Evolutionary conservation across 345 rosid genomes (phyloP), one percentile per base, ranked within the genome.

Genomic region (Eucalyptus pumila): DNA sequence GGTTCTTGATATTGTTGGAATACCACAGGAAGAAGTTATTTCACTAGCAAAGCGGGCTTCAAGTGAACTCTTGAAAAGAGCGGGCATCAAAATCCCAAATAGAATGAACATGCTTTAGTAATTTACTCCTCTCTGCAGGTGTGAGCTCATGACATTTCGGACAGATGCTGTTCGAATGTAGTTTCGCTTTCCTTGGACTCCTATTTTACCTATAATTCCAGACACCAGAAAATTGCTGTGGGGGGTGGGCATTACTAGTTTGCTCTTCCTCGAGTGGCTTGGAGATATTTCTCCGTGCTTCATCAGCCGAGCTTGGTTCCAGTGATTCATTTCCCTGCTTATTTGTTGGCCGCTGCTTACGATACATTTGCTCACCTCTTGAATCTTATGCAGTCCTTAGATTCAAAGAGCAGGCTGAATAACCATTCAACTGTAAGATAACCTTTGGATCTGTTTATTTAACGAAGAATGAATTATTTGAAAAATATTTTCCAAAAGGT

Each of bases 31-130:
- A 16, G 88, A 86, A 89, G 86, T 89, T 60, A 86, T 94, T 87
- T 92, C 93, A 49, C 65, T 60, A 23, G 96, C 96, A 24, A 94
- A 92, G 89, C 90, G 89, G 83, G 94, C 96, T 37, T 91, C 97
- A 7, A 44, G 87, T 8, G 58, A 93, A 86, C 94, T 94, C 67
- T 30, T 95, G 93, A 91, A 44, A 56, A 94, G 95, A 80, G 95
- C 96, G 3, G 93, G 94, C 76, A 93, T 95, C 90, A 88, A 32
- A 76, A 88, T 92, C 51, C 94, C 95, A 21, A 88, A 54, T 88
- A 92, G 94, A 89, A 94, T 95, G 97, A 94, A 93, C 85, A 49
- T 94, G 88, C 88, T 94, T 34, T 92, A 86, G 92, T 58, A 49
- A 8, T 48, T 50, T 7, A 69, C 81, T 54, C 2, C 85, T 40